Base-by-base conservation (phyloP, 148 eudicot genomes). In the Persicaria tinctoria region DNA sequence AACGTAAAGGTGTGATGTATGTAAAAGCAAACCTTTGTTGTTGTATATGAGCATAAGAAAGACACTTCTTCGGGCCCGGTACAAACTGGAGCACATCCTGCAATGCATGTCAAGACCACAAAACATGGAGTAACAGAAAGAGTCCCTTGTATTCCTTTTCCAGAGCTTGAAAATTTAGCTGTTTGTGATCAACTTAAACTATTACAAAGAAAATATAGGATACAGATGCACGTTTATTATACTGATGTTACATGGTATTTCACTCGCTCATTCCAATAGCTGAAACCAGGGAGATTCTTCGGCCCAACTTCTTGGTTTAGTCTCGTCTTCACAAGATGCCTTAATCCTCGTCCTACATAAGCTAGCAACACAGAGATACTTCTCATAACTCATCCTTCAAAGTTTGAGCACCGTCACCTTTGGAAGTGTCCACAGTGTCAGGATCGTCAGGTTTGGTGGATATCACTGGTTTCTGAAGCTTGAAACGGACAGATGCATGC, bases 311-410 rank as follows among this genome's bases (percentile, higher is more conserved):
- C 41, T 32, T 32, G 41, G 41, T 32, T 32, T 1, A 32, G 41
- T 32, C 41, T 32, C 41, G 41, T 32, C 41, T 32, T 32, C 41
- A 32, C 41, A 32, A 32, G 41, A 32, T 32, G 3, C 41, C 6
- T 16, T 55, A 4, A 55, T 16, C 5, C 59, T 55, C 59, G 14
- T 55, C 59, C 59, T 55, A 55, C 4, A 57, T 57, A 57, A 57
- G 27, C 32, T 57, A 57, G 63, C 32, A 57, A 57, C 7, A n/a
- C 20, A 16, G 62, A 56, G 1, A 56, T 16, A 60, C n/a, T 74
- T 16, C 68, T 85, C 79, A 93, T 60, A 93, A 83, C 72, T 93
- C 98, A 76, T 93, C 97, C 84, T 89, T 93, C 45, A 73, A 11
- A 79, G 85, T 80, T 59, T 49, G 73, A 47, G 72, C 72, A 46